Evolutionary conservation across 805 yeast species (phyloP).

Genomic region (Ogataea kodamae): DNA sequence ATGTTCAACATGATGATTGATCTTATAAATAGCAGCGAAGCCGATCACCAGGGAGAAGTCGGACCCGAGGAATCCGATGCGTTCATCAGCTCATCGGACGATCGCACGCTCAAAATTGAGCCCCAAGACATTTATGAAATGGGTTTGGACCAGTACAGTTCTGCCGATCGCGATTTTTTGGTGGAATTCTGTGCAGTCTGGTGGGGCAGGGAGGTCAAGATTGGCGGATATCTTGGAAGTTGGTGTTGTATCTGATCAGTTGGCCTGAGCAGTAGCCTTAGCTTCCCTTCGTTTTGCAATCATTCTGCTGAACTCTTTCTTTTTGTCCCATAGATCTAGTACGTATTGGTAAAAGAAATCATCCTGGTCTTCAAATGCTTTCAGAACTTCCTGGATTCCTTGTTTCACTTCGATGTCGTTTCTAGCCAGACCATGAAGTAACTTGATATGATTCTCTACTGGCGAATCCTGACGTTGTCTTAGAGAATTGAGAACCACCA

Average conservation of each 20-base stretch:
- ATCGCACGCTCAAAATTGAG: conserved; percentile 31
- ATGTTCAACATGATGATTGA: conserved; percentile 39
- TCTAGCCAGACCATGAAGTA: conserved; percentile 29
- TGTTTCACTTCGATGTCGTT: conserved; percentile 32
- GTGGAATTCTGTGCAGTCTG: conserved; percentile 40
- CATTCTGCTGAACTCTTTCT: conserved; percentile 30
- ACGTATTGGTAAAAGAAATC: conserved; percentile 34
- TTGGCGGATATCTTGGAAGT: conserved; percentile 36
- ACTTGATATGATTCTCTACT: conserved; percentile 26
- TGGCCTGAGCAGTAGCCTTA: conserved; percentile 3
- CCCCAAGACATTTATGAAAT: conserved; percentile 48
- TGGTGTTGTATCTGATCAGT: conserved; percentile 32
- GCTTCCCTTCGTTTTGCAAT: conserved; percentile 8
- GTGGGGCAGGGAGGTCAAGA: conserved; percentile 43
- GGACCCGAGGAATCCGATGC: conserved; percentile 13
- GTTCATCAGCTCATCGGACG: conserved; percentile 4
- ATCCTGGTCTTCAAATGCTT: conserved; percentile 33
- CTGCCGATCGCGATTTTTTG: conserved; percentile 44
- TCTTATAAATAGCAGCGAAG: conserved; percentile 33
- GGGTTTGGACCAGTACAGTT: conserved; percentile 56
- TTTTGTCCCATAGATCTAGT: conserved; percentile 33
- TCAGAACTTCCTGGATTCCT: conserved; percentile 25
- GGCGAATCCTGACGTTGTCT: conserved; percentile 19
- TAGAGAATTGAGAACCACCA: conserved; percentile 14
- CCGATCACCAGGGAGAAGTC: conserved; percentile 14